Evolutionary conservation across 768 basidiomycete genomes (phyloP).

Genomic region (Lactarius deliciosus): DNA sequence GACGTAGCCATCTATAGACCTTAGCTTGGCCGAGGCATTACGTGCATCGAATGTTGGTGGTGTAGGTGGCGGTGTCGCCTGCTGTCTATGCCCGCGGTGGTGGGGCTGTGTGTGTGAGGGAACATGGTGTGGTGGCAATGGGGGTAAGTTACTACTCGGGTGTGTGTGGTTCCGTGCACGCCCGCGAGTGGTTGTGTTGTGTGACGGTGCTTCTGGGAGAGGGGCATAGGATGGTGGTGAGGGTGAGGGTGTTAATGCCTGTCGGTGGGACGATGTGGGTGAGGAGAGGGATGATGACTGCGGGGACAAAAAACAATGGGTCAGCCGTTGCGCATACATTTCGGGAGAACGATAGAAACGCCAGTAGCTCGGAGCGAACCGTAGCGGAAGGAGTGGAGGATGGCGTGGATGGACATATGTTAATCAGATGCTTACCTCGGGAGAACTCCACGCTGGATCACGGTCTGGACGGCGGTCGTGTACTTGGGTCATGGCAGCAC

Average conservation of each 20-base stretch:
- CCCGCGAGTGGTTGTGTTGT: conserved; percentile 16
- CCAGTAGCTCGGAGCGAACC: neutral
- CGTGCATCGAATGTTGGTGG: conserved; percentile 56
- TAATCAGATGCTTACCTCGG: conserved; percentile 21
- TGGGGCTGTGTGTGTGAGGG: neutral
- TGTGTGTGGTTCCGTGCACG: conserved; percentile 25
- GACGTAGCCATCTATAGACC: conserved; percentile 60
- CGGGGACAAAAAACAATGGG: neutral
- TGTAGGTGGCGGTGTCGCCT: conserved; percentile 34
- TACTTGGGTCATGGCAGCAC: conserved; percentile 32
- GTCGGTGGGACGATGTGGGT: conserved; percentile 22
- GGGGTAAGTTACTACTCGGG: neutral
- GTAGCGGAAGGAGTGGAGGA: neutral
- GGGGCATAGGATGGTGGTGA: conserved; percentile 25
- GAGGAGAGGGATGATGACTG: conserved; percentile 27
- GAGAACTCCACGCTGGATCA: conserved; percentile 29
- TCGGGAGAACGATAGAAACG: neutral
- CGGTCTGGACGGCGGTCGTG: conserved; percentile 21
- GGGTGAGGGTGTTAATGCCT: conserved; percentile 26
- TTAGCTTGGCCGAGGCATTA: conserved; percentile 57
- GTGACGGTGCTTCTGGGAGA: conserved; percentile 17
- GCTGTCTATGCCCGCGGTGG: conserved; percentile 19
- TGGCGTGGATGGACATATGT: neutral
- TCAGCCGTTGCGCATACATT: neutral
- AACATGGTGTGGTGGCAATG: conserved; percentile 3